These are phyloP conservation scores for Entonaema liquescens DNA, from an alignment of 495 filamentous ascomycete genomes.

Conservation along the genomic window DNA sequence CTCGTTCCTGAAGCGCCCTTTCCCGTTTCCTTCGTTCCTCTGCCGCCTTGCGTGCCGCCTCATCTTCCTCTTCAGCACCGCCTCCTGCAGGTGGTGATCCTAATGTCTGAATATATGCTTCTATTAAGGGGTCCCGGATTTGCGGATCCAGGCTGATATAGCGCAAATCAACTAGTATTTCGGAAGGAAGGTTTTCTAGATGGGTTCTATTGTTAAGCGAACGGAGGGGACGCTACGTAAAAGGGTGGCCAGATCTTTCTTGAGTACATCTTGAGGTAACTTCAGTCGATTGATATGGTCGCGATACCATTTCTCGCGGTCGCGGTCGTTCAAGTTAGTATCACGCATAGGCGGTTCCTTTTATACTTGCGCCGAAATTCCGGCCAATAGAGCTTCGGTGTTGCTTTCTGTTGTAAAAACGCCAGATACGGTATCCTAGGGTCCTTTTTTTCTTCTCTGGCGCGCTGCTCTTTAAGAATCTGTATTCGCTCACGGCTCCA, in stretches of 20 bases:
- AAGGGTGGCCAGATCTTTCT: slow-evolving; percentile 79
- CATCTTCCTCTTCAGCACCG: slow-evolving; percentile 63
- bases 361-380: slow-evolving; percentile 94
- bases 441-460: slow-evolving; percentile 82
- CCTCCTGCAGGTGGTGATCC: slow-evolving; percentile 68
- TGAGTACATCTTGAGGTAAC: slow-evolving; percentile 74
- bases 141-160: slow-evolving; percentile 80
- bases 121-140: slow-evolving; percentile 75
- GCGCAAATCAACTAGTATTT: slow-evolving; percentile 76
- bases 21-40: slow-evolving; percentile 74
- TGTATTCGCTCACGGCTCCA: slow-evolving; percentile 82
- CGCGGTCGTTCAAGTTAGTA: slow-evolving; percentile 78
- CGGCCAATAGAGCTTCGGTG: slow-evolving; percentile 92
- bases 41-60: slow-evolving; percentile 67
- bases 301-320: slow-evolving; percentile 89
- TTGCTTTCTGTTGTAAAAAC: slow-evolving; percentile 82
- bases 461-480: slow-evolving; percentile 72
- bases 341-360: slow-evolving; percentile 85
- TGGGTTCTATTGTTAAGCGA: slow-evolving; percentile 72
- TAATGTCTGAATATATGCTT: slow-evolving; percentile 78
- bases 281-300: slow-evolving; percentile 85
- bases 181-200: slow-evolving; percentile 69
- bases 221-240: slow-evolving; percentile 74
- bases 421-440: slow-evolving; percentile 84
- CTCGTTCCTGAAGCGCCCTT: slow-evolving; percentile 77